Evolutionary conservation across 2,329 filamentous ascomycete genomes (phyloP), one percentile per base, ranked within the genome.

Genomic region (Fusarium lateritium): DNA sequence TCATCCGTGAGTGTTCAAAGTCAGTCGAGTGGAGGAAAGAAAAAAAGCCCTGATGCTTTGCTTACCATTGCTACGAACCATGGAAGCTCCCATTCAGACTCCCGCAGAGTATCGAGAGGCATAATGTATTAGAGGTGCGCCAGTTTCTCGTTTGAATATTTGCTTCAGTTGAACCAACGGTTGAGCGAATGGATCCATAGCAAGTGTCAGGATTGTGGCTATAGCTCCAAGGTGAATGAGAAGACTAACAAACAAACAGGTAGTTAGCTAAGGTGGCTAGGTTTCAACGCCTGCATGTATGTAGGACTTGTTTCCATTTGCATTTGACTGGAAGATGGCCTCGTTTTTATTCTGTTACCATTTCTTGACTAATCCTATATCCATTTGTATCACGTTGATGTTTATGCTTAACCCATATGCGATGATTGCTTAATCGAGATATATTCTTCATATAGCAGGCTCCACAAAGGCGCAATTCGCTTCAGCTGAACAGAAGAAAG

Each of bases 101-200:
- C 64, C 64, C 31, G 21, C 31, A 7, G 59, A 52, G 39, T 67
- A 67, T 50, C 56, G 56, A 13, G 56, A 38, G 7, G 59, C 64
- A 39, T 60, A 57, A 6, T 56, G 31, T 11, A 64, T 50, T 11
- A 14, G 36, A 31, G 57, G 55, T 13, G 33, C 39, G 5, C 36
- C 34, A 13, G n/a, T 31, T 13, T 52, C 43, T 14, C 51, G 24
- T 9, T 50, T 22, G 1, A 28, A 33, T 13, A 22, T 24, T 15
- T 63, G 33, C 19, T 53, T 19, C 31, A 56, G 38, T 7, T 70
- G 67, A 1, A 68, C 61, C 14, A 70, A 31, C 10, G 68, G 67
- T 9, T 70, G 67, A 1, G 67, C 52, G 19, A 70, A 70, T 2
- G 61, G 67, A 7, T 63, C 67, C 11, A 70, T 43, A 8, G 64